Conservation (phyloP, 495 filamentous ascomycete genomes). For the Collariella sp. region DNA sequence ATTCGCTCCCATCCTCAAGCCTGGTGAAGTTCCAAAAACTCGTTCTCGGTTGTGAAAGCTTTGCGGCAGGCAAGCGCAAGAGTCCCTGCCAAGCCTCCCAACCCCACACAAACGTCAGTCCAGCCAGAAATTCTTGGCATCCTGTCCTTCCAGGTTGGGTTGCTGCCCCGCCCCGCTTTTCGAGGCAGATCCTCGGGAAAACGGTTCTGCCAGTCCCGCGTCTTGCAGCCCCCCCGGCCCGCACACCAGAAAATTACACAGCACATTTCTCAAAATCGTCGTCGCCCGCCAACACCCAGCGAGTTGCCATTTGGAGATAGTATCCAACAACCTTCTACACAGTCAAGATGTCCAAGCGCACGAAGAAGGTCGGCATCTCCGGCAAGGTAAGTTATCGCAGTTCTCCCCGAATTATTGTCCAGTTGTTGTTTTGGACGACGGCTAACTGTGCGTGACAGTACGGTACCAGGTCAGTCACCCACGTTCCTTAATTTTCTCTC, state of each 20-base stretch:
- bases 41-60: too few relatives aligned
- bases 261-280: constrained; percentile 27
- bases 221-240: constrained; percentile 10
- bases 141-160: too few relatives aligned
- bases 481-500: constrained; percentile 7
- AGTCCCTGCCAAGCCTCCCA: background rate
- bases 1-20: too few relatives aligned
- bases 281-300: constrained; percentile 19
- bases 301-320: constrained; percentile 18
- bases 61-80: too few relatives aligned
- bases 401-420: background rate
- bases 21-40: too few relatives aligned
- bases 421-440: background rate
- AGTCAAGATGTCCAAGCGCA: constrained; percentile 90
- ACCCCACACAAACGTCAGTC: background rate
- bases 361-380: constrained; percentile 91
- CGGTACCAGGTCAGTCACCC: constrained; percentile 46
- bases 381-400: constrained; percentile 37
- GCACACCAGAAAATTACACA: constrained; percentile 25
- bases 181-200: constrained; percentile 17
- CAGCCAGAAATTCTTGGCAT: background rate
- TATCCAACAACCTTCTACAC: constrained; percentile 19
- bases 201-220: constrained; percentile 24
- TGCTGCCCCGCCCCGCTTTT: constrained; percentile 13
- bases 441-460: constrained; percentile 36